Percentiles rank a stretch among this genome's conserved stretches.
phyloP scores from a whole-genome alignment of 2,329 filamentous ascomycete species.

The Calonectria ilicicola region DNA sequence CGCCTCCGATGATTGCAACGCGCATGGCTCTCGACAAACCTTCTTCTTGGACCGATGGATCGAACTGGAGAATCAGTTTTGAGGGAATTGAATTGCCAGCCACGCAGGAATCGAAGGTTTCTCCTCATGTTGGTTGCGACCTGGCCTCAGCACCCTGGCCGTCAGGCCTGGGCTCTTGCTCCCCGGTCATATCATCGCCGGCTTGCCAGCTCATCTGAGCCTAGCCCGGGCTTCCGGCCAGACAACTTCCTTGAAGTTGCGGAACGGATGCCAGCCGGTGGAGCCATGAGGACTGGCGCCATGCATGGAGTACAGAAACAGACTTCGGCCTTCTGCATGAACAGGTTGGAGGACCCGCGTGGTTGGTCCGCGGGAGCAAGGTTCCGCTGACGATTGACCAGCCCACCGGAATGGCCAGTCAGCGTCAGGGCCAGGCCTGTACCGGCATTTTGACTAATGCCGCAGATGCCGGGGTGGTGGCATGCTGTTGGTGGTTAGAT shows the following conservation, averaged over 20 bases:
- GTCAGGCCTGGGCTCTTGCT: neutral
- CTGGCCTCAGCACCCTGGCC: neutral
- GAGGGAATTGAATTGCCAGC: constrained; percentile 12
- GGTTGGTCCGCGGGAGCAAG: neutral
- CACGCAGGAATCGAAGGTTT: neutral
- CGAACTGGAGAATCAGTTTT: neutral
- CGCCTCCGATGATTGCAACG: constrained; percentile 55
- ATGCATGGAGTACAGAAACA: neutral
- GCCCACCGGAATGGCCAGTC: constrained; percentile 4
- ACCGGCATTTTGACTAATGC: constrained; percentile 9
- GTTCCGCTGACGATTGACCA: neutral
- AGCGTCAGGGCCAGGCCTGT: neutral
- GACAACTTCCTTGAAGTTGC: neutral
- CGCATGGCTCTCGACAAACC: constrained; percentile 32
- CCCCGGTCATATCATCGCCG: neutral
- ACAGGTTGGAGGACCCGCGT: constrained; percentile 10
- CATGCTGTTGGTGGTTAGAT: neutral
- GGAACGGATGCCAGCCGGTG: neutral
- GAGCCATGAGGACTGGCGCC: neutral
- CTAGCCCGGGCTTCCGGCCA: neutral
- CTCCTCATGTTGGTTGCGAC: neutral
- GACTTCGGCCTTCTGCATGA: constrained; percentile 15
- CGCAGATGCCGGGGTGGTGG: constrained; percentile 11
- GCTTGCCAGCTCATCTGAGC: constrained; percentile 9
- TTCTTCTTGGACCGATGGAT: neutral